phyloP scores from a whole-genome alignment of 108 stramenopile genomes.

The Nannochloropsis gaditana region DNA sequence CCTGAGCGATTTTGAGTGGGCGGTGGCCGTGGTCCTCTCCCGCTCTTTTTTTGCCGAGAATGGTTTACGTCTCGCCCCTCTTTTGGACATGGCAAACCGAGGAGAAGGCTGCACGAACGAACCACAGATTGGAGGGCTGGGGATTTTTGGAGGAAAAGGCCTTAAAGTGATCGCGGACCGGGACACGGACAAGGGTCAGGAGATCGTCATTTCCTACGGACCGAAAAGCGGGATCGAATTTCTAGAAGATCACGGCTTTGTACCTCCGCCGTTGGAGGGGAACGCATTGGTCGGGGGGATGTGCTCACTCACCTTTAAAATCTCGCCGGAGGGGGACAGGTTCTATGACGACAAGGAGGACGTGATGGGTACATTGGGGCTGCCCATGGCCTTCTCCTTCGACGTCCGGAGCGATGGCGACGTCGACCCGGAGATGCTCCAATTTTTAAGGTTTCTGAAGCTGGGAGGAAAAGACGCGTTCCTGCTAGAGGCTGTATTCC shows the following conservation, averaged over 20 bases:
- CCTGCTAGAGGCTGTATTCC: conserved; percentile 76
- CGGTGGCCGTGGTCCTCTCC: neutral
- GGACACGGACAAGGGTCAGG: neutral
- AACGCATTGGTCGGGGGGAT: neutral
- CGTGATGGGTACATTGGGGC: neutral
- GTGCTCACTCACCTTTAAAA: neutral
- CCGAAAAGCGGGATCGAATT: conserved; percentile 76
- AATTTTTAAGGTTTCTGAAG: conserved; percentile 66
- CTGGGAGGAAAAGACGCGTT: conserved; percentile 75
- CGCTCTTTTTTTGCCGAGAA: neutral
- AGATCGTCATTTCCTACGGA: conserved; percentile 50
- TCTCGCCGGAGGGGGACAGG: conserved; percentile 13
- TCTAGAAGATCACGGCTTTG: conserved; percentile 75
- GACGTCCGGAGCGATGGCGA: conserved; percentile 30
- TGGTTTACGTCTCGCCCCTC: conserved; percentile 13
- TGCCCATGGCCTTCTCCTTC: neutral
- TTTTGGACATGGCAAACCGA: neutral
- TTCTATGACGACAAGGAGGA: conserved; percentile 21
- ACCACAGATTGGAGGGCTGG: neutral
- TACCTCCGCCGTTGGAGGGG: conserved; percentile 56
- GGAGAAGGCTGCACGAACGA: conserved; percentile 10
- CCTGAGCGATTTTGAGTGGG: neutral
- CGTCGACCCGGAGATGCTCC: conserved; percentile 74
- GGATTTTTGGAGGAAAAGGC: conserved; percentile 10
- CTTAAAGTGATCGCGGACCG: neutral